A percentile compares a stretch with the other conserved stretches of the same genome.
Conservation (phyloP, 2,329 filamentous ascomycete genomes). For the Magnaporthiopsis rhizophila region DNA sequence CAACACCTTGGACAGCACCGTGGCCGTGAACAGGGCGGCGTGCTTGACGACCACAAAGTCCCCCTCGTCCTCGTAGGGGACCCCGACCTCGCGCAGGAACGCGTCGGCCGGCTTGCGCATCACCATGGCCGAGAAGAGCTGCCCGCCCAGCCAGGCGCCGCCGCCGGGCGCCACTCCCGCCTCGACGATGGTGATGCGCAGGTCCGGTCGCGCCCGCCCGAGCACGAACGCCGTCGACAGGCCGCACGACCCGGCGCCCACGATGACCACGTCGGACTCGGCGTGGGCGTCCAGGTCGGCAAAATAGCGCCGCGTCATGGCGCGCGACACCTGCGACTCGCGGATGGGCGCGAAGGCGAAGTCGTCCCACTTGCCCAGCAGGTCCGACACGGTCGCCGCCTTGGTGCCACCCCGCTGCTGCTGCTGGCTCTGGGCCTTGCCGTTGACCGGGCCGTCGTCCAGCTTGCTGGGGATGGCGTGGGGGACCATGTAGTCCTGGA, state of each 20-base stretch:
- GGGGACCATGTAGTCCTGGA: conserved; percentile 43
- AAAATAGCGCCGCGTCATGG: conserved; percentile 93
- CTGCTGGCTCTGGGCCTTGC: conserved; percentile 17
- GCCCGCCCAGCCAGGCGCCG: conserved; percentile 86
- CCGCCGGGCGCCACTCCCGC: conserved; percentile 80
- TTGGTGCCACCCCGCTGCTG: conserved; percentile 10
- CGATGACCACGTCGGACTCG: conserved; percentile 89
- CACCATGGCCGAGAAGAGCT: conserved; percentile 92
- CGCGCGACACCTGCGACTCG: conserved; percentile 84
- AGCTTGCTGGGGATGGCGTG: conserved; percentile 39
- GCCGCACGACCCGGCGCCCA: conserved; percentile 84
- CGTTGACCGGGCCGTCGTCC: conserved; percentile 22
- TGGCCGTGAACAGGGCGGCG: conserved; percentile 85
- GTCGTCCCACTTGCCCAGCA: conserved; percentile 68
- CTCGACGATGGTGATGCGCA: conserved; percentile 88
- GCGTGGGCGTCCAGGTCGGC: conserved; percentile 80
- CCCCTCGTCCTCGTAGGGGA: conserved; percentile 82
- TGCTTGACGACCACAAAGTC: conserved; percentile 83
- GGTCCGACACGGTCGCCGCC: conserved; percentile 22
- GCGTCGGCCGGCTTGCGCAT: conserved; percentile 87
- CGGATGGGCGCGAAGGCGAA: conserved; percentile 84
- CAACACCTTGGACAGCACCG: conserved; percentile 75
- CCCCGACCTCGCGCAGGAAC: conserved; percentile 73
- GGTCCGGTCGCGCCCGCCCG: conserved; percentile 73
- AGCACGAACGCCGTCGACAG: conserved; percentile 66